Base-by-base conservation (phyloP, 345 rosid species). In the Mangifera indica region DNA sequence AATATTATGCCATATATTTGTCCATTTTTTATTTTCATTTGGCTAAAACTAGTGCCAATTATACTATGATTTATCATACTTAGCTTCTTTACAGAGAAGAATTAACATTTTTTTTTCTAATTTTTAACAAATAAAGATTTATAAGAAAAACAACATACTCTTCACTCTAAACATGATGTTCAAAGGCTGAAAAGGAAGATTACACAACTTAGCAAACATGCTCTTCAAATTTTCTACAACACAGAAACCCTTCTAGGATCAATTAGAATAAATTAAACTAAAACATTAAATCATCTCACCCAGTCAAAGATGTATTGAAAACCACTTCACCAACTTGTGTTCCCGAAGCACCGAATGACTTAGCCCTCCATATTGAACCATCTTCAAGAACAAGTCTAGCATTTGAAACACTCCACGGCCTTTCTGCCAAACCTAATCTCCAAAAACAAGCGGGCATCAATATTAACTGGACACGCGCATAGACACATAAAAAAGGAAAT, bases 251-350 rank as follows among this genome's bases (percentile, higher is more conserved):
- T 0, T 1, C 32, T 29, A 29, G 32, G 14, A 34, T 8, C 10
- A 20, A 18, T 56, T 44, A 44, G 12, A 44, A 11, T n/a, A 61
- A 29, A 17, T 44, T 42, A 21, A 62, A 65, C 51, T 6, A 42
- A 20, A 20, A 22, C 10, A 48, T 21, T 14, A 42, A 67, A 34
- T 54, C 63, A 55, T 44, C 81, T 61, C 60, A 92, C 98, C 98
- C 97, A 15, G 98, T 96, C 80, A 96, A 77, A 59, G 98, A 96
- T 24, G 99, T 96, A 73, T 93, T 95, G 79, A 95, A 95, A 5
- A 95, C 99, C 70, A 95, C 91, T 82, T 95, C 98, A 0, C 98
- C 98, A 67, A 95, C 87, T 81, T 89, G 96, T 10, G 98, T 92
- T 56, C 98, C 99, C 11, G 83, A 82, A 63, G 97, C 96, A 83